Evolutionary conservation across 1,284 basidiomycete species (phyloP).

Genomic region (Austroboletus novae-zelandiae): DNA sequence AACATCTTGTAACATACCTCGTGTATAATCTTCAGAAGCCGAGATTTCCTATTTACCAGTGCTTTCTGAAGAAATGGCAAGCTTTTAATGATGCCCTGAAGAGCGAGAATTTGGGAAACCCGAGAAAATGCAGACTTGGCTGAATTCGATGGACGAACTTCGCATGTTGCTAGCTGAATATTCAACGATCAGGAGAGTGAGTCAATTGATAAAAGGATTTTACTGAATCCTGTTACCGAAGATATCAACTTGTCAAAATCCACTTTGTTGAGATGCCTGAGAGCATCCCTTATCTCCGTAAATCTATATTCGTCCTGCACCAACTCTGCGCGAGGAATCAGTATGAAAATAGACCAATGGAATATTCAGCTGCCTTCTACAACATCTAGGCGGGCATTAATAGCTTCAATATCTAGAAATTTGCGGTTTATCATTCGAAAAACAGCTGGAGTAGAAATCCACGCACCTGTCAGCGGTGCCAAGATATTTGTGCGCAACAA

Average conservation of each 20-base stretch:
- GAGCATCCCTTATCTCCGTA: conserved; percentile 61
- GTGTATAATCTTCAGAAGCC: conserved; percentile 61
- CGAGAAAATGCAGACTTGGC: conserved; percentile 67
- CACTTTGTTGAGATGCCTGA: conserved; percentile 72
- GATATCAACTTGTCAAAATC: conserved; percentile 88
- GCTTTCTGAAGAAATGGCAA: conserved; percentile 62
- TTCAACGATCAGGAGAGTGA: not conserved
- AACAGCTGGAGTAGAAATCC: not conserved
- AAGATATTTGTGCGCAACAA: conserved; percentile 80
- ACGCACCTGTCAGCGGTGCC: conserved; percentile 73
- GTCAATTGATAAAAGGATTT: not conserved
- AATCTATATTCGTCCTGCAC: conserved; percentile 75
- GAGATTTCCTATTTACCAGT: conserved; percentile 54
- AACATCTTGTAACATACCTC: conserved; percentile 39
- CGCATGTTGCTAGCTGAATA: conserved; percentile 59
- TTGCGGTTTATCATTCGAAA: not conserved
- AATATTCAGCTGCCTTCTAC: conserved; percentile 61
- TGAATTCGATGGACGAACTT: conserved; percentile 49
- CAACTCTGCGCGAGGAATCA: conserved; percentile 53
- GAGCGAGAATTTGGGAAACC: conserved; percentile 72
- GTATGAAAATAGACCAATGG: not conserved
- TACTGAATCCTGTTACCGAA: conserved; percentile 43
- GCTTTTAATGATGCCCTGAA: conserved; percentile 68
- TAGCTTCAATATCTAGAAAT: conserved; percentile 40
- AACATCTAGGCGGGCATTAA: conserved; percentile 80